A percentile compares a stretch with the other conserved stretches of the same genome.
Conservation (phyloP, 768 basidiomycete species). For the Boletus sp. region DNA sequence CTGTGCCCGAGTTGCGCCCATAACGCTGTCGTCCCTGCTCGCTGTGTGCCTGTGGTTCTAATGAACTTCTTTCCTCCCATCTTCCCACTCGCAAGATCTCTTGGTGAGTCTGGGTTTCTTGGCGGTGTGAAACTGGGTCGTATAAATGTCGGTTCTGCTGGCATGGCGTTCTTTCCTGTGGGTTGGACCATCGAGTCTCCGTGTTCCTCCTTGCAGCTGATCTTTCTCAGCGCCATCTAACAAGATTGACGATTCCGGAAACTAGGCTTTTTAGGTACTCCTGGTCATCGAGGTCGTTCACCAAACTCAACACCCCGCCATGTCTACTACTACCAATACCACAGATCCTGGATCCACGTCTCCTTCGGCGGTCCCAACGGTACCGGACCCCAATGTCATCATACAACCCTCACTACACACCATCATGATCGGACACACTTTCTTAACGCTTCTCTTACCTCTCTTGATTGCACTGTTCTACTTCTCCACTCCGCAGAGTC, state of each 20-base stretch:
- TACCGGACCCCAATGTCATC: not conserved
- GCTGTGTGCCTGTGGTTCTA: not conserved
- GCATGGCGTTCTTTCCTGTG: not conserved
- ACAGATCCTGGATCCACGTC: conserved; percentile 5
- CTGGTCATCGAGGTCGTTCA: not conserved
- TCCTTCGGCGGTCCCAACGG: not conserved
- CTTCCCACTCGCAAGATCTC: not conserved
- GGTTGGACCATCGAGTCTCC: not conserved
- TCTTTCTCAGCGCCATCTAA: not conserved
- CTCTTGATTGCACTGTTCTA: conserved; percentile 31
- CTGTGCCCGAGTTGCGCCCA: not conserved
- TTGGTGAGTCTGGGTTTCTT: not conserved
- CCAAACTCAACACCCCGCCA: not conserved
- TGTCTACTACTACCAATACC: conserved; percentile 8
- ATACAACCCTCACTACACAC: conserved; percentile 22
- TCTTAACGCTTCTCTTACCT: conserved; percentile 30
- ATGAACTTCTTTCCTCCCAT: not conserved
- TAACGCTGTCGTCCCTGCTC: not conserved
- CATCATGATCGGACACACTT: conserved; percentile 30
- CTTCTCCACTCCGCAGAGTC: conserved; percentile 26
- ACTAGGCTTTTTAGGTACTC: not conserved
- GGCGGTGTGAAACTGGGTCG: not conserved
- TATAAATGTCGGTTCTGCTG: not conserved
- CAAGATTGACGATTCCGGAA: not conserved
- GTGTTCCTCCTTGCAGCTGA: not conserved